phyloP scores from a whole-genome alignment of 495 filamentous ascomycete species.

The Neurospora terricola region DNA sequence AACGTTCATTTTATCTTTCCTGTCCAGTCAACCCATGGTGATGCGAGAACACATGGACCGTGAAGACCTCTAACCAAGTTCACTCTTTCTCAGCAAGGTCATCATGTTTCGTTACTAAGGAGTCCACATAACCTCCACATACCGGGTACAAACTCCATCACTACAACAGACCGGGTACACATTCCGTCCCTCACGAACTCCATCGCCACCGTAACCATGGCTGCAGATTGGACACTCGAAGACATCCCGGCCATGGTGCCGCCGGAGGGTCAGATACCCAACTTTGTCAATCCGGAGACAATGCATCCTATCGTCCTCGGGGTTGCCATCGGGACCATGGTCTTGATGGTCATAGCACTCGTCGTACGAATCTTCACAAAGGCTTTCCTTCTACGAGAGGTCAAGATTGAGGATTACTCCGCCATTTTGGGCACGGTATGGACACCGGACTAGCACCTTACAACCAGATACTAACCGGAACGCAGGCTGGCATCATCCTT shows the following conservation, averaged over 20 bases:
- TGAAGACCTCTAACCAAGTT: not conserved
- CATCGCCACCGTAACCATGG: not conserved
- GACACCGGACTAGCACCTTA: not conserved
- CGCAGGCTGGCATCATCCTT: slow-evolving; percentile 11
- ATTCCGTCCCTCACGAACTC: not conserved
- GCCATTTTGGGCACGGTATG: slow-evolving; percentile 10
- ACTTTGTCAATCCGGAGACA: slow-evolving; percentile 14
- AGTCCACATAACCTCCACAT: not conserved
- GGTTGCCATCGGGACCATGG: slow-evolving; percentile 12
- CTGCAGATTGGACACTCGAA: not conserved
- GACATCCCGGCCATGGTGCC: slow-evolving; percentile 17
- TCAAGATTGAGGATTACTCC: slow-evolving; percentile 15
- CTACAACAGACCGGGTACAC: not conserved
- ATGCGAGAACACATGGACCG: not conserved
- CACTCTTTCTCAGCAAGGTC: not conserved
- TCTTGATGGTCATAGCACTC: slow-evolving; percentile 7
- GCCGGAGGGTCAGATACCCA: slow-evolving; percentile 10
- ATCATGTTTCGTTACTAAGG: not conserved
- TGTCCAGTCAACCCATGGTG: not conserved
- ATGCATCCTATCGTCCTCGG: slow-evolving; percentile 10
- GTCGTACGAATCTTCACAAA: slow-evolving; percentile 15
- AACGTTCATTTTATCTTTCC: not conserved
- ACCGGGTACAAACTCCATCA: not conserved
- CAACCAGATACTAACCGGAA: not conserved
- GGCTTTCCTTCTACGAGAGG: slow-evolving; percentile 8